Base-by-base conservation (phyloP, 202 grass and related monocot species). In the Schoenoplectus tabernaemontani region DNA sequence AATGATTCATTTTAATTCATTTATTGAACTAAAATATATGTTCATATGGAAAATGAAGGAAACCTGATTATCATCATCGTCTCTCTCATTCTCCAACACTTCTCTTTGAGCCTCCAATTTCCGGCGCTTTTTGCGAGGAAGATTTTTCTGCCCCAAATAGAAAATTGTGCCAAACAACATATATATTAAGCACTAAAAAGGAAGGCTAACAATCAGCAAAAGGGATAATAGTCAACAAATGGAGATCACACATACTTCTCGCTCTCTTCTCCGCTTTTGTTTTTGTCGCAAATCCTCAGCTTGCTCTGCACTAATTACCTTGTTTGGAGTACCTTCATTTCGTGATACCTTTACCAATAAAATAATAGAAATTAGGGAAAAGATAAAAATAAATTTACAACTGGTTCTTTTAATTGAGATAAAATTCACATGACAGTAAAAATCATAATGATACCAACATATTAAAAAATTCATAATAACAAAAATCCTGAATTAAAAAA, bases 121-220 rank as follows among this genome's bases (percentile, higher is more conserved):
- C 82, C 95, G 84, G 48, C 91, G 87, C 80, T 92, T 92, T 84
- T 90, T 94, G 68, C 95, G 91, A 80, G 95, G 95, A 73, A 94
- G 76, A 87, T 89, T 92, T 89, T 94, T 98, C 89, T 97, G 86
- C 24, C 54, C 50, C 57, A 61, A 64, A 64, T 84, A 70, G 42
- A 87, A 70, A 48, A 87, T 36, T 64, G 65, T 54, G 37, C 10
- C 64, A 54, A 81, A 73, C 13, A 54, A 19, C 6, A 57, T 81
- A 89, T 76, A 38, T 32, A 23, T 85, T 9, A 83, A 82, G 6
- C 36, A 53, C 57, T 9, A 28, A 77, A 83, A 73, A 80, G 4
- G 34, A 67, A 36, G 46, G 54, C 26, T 28, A 62, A 68, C 1
- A 70, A 59, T 17, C 39, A 88, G 13, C 38, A 72, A 26, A 44